Conservation (phyloP, 2,329 filamentous ascomycete species). For the Sporothrix protearum region DNA sequence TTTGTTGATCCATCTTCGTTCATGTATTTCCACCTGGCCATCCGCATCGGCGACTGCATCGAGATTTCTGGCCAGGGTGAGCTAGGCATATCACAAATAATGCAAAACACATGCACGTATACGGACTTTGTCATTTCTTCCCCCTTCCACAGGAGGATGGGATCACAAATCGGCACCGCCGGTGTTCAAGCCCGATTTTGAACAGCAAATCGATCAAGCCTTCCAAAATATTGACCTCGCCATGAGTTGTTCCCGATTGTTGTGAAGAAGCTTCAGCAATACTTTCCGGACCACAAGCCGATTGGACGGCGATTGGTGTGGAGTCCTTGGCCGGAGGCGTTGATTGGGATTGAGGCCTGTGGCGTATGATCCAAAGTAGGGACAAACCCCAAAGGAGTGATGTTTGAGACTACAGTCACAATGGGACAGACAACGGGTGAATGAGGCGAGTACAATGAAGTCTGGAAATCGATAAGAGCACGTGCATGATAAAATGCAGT, state of each 20-base stretch:
- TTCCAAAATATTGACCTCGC: constrained; percentile 52
- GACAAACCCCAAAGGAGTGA: neutral
- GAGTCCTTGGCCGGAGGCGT: constrained; percentile 50
- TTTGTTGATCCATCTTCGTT: neutral
- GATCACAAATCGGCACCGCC: neutral
- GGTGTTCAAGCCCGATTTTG: constrained; percentile 30
- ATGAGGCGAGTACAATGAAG: neutral
- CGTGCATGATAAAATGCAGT: neutral
- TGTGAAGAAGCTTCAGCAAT: constrained; percentile 47
- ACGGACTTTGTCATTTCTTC: neutral
- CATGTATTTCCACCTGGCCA: constrained; percentile 40
- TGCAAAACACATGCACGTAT: neutral
- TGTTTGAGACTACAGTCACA: neutral
- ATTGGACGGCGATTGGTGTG: constrained; percentile 55
- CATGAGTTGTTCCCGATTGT: constrained; percentile 42
- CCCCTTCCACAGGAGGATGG: constrained; percentile 25
- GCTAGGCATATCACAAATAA: neutral
- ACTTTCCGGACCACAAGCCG: constrained; percentile 51
- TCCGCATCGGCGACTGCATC: constrained; percentile 47
- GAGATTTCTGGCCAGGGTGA: constrained; percentile 45
- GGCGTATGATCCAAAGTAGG: constrained; percentile 3
- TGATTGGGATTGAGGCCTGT: constrained; percentile 54
- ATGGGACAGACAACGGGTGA: neutral
- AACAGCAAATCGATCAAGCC: constrained; percentile 43
- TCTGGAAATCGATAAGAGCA: neutral